Evolutionary conservation across 31 red algal species (phyloP), one percentile per base, ranked within the genome.

Genomic region (Asparagopsis taxiformis): DNA sequence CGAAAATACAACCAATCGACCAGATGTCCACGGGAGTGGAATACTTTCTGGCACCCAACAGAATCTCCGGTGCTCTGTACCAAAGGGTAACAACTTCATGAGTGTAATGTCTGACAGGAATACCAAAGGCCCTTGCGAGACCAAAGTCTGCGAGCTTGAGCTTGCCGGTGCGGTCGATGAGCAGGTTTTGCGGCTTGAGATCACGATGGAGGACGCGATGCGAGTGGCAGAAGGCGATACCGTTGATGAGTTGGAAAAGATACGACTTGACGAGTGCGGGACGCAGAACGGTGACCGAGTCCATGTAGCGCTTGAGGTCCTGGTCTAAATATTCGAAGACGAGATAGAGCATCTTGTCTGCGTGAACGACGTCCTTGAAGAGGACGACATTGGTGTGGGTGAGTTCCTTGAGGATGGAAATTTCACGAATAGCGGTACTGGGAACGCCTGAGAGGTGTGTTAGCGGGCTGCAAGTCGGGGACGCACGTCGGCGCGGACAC

Each of bases 81-180:
- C 96, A 99, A 34, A 99, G 79, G 3, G 96, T 99, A 11, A 99
- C 91, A 2, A 99, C 96, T 67, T 99, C 96, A 51, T 94, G 91
- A 15, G 96, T 99, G 43, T 92, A 92, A 54, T 94, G 91, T 17
- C 96, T 74, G 31, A 99, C 91, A 1, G 96, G 96, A 51, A 95
- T 92, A 8, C 91, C 87, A 71, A 95, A 99, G 1, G 91, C 96
- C 6, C 96, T 51, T 3, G 91, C 96, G 32, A 99, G 96, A 8
- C 96, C 96, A 92, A 99, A 99, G 78, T 99, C 96, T 9, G 96
- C 96, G 17, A 99, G 77, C 48, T 99, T 99, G 4, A 99, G 55
- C 59, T 46, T 79, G 24, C 91, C 91, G 23, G 62, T 41, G 26
- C 64, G 68, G 68, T 92, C 91, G 38, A 99, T 95, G 26, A 99